Percentiles rank a stretch among this genome's conserved stretches.
Evolutionary conservation across 2,329 filamentous ascomycete species (phyloP).

Genomic region (Dactylellina haptotyla): DNA sequence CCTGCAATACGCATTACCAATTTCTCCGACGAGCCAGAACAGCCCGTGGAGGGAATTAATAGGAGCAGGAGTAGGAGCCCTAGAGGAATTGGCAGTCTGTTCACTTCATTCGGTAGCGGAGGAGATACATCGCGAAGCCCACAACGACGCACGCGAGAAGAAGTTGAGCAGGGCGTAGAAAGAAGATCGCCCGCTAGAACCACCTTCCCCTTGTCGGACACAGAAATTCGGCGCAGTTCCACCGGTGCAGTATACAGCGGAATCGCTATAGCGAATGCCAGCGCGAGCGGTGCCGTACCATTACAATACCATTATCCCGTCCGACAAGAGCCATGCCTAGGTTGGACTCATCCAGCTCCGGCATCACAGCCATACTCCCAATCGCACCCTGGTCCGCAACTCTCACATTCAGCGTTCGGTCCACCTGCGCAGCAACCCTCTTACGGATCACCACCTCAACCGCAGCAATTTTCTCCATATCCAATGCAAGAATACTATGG

Average conservation of each 20-base stretch:
- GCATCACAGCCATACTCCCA: conserved; percentile 14
- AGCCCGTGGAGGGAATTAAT: background rate
- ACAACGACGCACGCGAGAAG: conserved; percentile 41
- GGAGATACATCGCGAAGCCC: conserved; percentile 35
- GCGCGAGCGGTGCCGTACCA: conserved; percentile 46
- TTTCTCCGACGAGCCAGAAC: conserved; percentile 6
- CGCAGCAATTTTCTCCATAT: conserved; percentile 36
- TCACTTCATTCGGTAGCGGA: conserved; percentile 21
- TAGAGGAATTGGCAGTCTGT: conserved; percentile 18
- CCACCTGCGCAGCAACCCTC: conserved; percentile 2
- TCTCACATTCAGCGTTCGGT: conserved; percentile 20
- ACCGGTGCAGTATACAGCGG: conserved; percentile 23
- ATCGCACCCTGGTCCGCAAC: conserved; percentile 5
- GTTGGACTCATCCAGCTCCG: conserved; percentile 33
- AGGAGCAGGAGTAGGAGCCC: conserved; percentile 40
- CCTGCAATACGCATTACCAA: conserved; percentile 38
- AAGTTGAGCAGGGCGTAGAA: conserved; percentile 45
- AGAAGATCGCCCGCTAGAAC: conserved; percentile 35
- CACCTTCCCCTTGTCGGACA: conserved; percentile 26
- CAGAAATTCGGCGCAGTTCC: conserved; percentile 30
- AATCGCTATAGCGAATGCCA: conserved; percentile 35
- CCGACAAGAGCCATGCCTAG: conserved; percentile 24
- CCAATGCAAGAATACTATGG: conserved; percentile 50
- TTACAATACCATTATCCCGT: conserved; percentile 48
- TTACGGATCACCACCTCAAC: conserved; percentile 7